Evolutionary conservation across 2,329 filamentous ascomycete genomes (phyloP).

Genomic region (Exophiala dermatitidis): DNA sequence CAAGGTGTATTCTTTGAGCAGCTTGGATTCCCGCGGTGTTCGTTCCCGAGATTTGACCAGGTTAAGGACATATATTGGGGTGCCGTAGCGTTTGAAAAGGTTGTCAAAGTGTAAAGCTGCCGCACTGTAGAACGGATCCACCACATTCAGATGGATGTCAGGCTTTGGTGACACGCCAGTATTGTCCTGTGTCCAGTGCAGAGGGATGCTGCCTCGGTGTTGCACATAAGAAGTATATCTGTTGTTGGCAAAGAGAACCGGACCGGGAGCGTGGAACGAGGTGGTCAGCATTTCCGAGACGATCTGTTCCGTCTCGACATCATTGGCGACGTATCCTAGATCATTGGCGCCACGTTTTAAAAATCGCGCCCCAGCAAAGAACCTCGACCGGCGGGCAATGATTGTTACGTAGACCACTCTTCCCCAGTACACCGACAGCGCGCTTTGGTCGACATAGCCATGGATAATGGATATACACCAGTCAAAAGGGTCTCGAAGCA

Average conservation of each 20-base stretch:
- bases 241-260: slow-evolving; percentile 75
- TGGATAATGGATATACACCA: slow-evolving; percentile 97
- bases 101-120: slow-evolving; percentile 94
- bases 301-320: slow-evolving; percentile 98
- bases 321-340: slow-evolving; percentile 90
- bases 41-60: slow-evolving; percentile 84
- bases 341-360: slow-evolving; percentile 94
- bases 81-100: slow-evolving; percentile 85
- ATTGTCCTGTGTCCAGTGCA: slow-evolving; percentile 96
- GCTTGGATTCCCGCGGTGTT: slow-evolving; percentile 82
- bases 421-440: slow-evolving; percentile 70
- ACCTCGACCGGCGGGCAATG: slow-evolving; percentile 82
- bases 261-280: slow-evolving; percentile 87
- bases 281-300: slow-evolving; percentile 91
- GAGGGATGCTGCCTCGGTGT: slow-evolving; percentile 89
- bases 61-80: slow-evolving; percentile 85
- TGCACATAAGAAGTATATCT: slow-evolving; percentile 95
- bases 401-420: slow-evolving; percentile 85
- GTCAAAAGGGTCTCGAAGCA: slow-evolving; percentile 75
- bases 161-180: slow-evolving; percentile 94
- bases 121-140: slow-evolving; percentile 91
- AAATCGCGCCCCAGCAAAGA: slow-evolving; percentile 90
- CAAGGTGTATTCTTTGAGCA: slow-evolving; percentile 78
- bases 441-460: slow-evolving; percentile 89
- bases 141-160: slow-evolving; percentile 88